These are phyloP conservation scores for Sugiyamaella chiloensis DNA, from an alignment of 805 yeast species.

Conservation along the genomic window DNA sequence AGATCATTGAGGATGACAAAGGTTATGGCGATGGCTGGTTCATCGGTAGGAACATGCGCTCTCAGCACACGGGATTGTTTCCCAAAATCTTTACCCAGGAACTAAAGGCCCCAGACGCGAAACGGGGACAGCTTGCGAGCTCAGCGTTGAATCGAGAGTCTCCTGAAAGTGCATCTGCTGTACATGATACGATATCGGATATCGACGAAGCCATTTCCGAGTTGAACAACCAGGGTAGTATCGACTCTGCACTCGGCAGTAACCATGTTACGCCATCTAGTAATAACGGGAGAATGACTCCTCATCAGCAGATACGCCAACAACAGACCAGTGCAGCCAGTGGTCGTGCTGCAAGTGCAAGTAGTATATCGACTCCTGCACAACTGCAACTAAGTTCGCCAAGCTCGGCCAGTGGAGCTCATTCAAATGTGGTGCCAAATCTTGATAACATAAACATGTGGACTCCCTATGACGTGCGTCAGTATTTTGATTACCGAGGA, in stretches of 20 bases:
- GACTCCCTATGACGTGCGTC: slow-evolving; percentile 83
- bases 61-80: slow-evolving; percentile 78
- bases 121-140: background rate
- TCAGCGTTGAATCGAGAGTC: background rate
- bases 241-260: slow-evolving; percentile 19
- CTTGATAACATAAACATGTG: slow-evolving; percentile 43
- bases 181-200: slow-evolving; percentile 33
- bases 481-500: slow-evolving; percentile 68
- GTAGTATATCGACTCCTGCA: background rate
- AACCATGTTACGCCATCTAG: background rate
- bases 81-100: slow-evolving; percentile 76
- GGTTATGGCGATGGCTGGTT: slow-evolving; percentile 98
- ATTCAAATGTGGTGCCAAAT: slow-evolving; percentile 14
- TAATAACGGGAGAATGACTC: background rate
- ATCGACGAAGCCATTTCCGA: slow-evolving; percentile 40
- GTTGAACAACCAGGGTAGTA: slow-evolving; percentile 23
- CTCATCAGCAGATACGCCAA: background rate
- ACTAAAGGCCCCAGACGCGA: background rate
- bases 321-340: background rate
- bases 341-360: background rate
- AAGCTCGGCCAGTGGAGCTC: background rate
- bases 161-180: slow-evolving; percentile 12
- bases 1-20: slow-evolving; percentile 86
- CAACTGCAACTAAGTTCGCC: slow-evolving; percentile 1
- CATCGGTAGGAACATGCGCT: slow-evolving; percentile 72